Percentiles rank a stretch among this genome's conserved stretches.
phyloP scores from a whole-genome alignment of 257 asterid genomes.

The Ballota nigra region DNA sequence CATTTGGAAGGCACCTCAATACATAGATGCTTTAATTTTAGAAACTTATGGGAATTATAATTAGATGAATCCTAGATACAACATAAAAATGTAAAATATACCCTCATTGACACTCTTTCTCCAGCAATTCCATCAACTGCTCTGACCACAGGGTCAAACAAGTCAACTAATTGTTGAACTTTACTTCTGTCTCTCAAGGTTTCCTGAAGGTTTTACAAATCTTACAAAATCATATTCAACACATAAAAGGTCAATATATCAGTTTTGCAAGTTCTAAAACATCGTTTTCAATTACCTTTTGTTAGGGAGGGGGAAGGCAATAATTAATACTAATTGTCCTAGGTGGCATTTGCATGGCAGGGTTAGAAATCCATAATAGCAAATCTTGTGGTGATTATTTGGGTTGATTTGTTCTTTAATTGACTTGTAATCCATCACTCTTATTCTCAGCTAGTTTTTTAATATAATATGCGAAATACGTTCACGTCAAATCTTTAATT shows the following conservation, averaged over 20 bases:
- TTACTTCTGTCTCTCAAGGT: constrained; percentile 77
- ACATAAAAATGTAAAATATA: constrained; percentile 23
- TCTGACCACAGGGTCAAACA: constrained; percentile 83
- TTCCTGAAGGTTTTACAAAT: constrained; percentile 49
- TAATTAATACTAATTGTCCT: neutral
- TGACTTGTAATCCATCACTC: neutral
- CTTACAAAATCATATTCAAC: constrained; percentile 12
- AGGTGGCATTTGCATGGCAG: neutral
- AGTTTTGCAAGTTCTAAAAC: neutral
- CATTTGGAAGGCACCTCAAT: neutral
- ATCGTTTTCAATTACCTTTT: neutral
- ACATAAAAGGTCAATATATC: constrained; percentile 1
- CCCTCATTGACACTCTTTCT: constrained; percentile 94
- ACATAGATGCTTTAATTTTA: neutral
- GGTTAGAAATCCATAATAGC: neutral
- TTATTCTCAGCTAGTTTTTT: neutral
- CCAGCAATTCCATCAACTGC: constrained; percentile 63
- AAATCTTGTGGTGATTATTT: no score
- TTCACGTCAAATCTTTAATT: neutral
- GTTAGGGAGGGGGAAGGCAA: neutral
- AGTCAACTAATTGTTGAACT: constrained; percentile 66
- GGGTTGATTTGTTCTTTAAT: no score
- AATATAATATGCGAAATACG: no score
- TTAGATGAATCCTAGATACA: neutral
- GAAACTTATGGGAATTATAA: neutral